These are phyloP conservation scores for Candida tibetensis DNA, from an alignment of 805 yeast species.

Conservation along the genomic window DNA sequence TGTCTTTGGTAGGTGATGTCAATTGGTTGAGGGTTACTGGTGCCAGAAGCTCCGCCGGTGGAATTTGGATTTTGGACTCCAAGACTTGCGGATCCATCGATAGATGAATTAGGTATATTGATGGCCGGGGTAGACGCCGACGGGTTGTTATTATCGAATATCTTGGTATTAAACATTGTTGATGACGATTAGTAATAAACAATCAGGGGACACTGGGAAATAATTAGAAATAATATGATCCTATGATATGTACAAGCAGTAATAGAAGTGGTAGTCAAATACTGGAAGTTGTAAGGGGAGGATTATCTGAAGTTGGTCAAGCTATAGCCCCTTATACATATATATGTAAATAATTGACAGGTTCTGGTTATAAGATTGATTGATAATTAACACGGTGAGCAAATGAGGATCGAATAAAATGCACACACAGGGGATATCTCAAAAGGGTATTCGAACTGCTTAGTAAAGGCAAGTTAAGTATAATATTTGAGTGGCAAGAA, in stretches of 20 bases:
- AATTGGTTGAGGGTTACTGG: constrained; percentile 38
- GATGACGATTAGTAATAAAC: background rate
- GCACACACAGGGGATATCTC: too few relatives aligned
- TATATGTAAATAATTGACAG: background rate
- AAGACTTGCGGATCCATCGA: constrained; percentile 3
- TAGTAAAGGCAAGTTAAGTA: too few relatives aligned
- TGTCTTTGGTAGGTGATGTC: constrained; percentile 44
- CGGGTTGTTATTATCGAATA: constrained; percentile 34
- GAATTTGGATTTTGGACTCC: background rate
- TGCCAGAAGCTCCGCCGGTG: constrained; percentile 7
- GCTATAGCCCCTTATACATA: background rate
- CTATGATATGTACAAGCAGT: too few relatives aligned
- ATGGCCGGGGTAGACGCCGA: constrained; percentile 26
- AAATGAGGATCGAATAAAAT: background rate
- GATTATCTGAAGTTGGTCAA: too few relatives aligned
- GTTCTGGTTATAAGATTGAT: too few relatives aligned
- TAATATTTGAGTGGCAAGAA: too few relatives aligned
- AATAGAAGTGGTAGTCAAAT: too few relatives aligned
- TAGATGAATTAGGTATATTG: constrained; percentile 21
- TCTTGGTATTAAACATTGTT: constrained; percentile 41
- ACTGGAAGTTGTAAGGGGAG: too few relatives aligned
- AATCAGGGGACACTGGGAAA: background rate
- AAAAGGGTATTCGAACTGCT: too few relatives aligned
- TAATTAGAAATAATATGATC: background rate
- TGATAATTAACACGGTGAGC: too few relatives aligned